Percentiles rank a stretch among this genome's conserved stretches.
Evolutionary conservation across 805 yeast genomes (phyloP).

Genomic region (Hanseniaspora pseudoguilliermondii): DNA sequence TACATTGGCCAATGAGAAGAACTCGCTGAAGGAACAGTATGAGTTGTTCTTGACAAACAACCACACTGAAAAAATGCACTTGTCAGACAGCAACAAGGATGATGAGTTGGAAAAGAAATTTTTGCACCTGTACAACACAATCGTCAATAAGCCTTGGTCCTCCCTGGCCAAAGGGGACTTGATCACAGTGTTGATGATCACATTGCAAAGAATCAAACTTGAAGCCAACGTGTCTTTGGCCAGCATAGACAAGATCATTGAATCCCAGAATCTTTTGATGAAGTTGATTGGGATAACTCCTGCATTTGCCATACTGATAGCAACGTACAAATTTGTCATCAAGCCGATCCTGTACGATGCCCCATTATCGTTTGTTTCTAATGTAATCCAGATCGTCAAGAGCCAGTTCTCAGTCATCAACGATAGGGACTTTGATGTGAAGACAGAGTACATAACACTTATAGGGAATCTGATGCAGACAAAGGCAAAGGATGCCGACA

Average conservation of each 20-base stretch:
- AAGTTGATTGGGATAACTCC: constrained; percentile 87
- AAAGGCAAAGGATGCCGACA: neutral
- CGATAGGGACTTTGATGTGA: constrained; percentile 27
- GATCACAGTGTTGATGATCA: constrained; percentile 67
- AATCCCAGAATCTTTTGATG: constrained; percentile 88
- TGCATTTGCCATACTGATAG: constrained; percentile 46
- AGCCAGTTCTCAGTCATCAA: constrained; percentile 22
- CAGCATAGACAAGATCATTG: constrained; percentile 80
- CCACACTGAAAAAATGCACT: constrained; percentile 14
- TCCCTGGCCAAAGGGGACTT: constrained; percentile 55
- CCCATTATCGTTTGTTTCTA: constrained; percentile 2
- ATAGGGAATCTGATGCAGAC: neutral
- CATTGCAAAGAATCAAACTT: constrained; percentile 90
- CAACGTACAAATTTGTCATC: constrained; percentile 26
- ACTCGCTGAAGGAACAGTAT: constrained; percentile 65
- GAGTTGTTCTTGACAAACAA: constrained; percentile 35
- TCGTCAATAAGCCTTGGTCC: constrained; percentile 55
- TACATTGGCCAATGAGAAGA: constrained; percentile 64
- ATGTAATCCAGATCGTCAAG: neutral
- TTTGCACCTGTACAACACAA: constrained; percentile 68
- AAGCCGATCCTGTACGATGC: constrained; percentile 12
- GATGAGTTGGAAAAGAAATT: constrained; percentile 52
- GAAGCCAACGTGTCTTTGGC: constrained; percentile 82
- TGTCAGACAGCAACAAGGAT: constrained; percentile 14
- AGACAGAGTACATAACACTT: neutral